Conservation (phyloP, 129 eudicot species). For the carrot (Daucus carota) region DH1_v3.0 NC_030382.2:44194501-44195000, state of each 20-base stretch:
- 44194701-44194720: conserved; percentile 8
- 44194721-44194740: background rate
- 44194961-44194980: background rate
- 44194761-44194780: background rate
- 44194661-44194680: conserved; percentile 15
- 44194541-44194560: too few relatives aligned
- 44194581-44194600: conserved; percentile 25
- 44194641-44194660: conserved; percentile 26
- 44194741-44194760: background rate
- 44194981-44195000: too few relatives aligned
- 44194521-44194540: too few relatives aligned
- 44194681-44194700: conserved; percentile 18
- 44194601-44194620: conserved; percentile 22
- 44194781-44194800: too few relatives aligned
- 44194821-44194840: conserved; percentile 61
- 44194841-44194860: conserved; percentile 96
- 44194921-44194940: conserved; percentile 78
- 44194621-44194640: conserved; percentile 61
- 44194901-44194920: conserved; percentile 87
- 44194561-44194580: conserved; percentile 17
- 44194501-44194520: conserved; percentile 18
- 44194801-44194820: conserved; percentile 23
- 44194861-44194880: conserved; percentile 99
- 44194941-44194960: conserved; percentile 29
- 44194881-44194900: conserved; percentile 98